Percentiles rank a stretch among this genome's conserved stretches.
Conservation (phyloP, 345 rosid genomes). For the Syzygium jambos region DNA sequence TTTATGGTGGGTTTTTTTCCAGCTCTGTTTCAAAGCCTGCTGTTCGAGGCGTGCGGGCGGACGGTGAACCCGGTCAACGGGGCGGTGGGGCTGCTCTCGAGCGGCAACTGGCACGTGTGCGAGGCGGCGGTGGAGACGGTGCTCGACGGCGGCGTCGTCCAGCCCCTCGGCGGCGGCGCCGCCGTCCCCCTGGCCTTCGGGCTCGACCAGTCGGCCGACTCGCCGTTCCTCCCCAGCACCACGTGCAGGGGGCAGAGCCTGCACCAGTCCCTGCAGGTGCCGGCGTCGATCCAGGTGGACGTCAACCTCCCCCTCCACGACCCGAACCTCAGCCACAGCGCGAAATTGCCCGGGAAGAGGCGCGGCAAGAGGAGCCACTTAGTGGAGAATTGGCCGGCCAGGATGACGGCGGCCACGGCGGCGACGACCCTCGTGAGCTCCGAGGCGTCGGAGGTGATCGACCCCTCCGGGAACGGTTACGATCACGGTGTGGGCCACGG, state of each 20-base stretch:
- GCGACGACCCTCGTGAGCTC: background rate
- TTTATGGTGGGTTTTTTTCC: background rate
- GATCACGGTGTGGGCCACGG: background rate
- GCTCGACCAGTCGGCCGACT: background rate
- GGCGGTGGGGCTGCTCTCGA: slow-evolving; percentile 28
- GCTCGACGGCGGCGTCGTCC: slow-evolving; percentile 11
- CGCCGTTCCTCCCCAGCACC: background rate
- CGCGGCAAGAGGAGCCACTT: slow-evolving; percentile 17
- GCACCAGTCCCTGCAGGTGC: background rate
- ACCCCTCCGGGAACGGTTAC: background rate
- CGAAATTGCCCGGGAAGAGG: background rate
- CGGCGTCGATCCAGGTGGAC: slow-evolving; percentile 2
- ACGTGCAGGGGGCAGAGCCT: background rate
- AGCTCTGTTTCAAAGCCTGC: slow-evolving; percentile 26
- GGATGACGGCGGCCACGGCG: background rate
- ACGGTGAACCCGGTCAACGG: slow-evolving; percentile 32
- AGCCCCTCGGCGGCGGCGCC: background rate
- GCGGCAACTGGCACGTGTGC: slow-evolving; percentile 32
- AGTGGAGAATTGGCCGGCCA: slow-evolving; percentile 13
- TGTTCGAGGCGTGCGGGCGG: slow-evolving; percentile 40
- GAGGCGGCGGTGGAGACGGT: slow-evolving; percentile 31
- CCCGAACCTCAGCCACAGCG: background rate
- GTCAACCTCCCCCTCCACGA: background rate
- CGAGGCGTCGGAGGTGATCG: slow-evolving; percentile 5
- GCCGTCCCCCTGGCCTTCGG: background rate